Evolutionary conservation across 306 rosid genomes (phyloP).

Genomic region (Lupinus albus): DNA sequence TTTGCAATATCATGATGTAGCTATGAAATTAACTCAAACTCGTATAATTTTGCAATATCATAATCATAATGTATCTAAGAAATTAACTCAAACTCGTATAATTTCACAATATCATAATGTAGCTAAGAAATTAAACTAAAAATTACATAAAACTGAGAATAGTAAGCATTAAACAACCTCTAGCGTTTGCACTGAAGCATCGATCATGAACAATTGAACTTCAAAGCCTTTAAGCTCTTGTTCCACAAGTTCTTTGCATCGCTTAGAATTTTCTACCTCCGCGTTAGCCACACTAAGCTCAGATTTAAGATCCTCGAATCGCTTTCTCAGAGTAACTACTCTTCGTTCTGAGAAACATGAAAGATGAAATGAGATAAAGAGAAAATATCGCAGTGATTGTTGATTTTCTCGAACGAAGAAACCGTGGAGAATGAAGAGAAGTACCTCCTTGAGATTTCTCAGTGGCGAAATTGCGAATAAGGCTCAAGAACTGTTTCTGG

Average conservation of each 20-base stretch:
- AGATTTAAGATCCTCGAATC: slow-evolving; percentile 60
- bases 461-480: slow-evolving; percentile 71
- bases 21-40: no score
- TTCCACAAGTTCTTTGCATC: slow-evolving; percentile 62
- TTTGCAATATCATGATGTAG: no score
- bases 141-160: slow-evolving; percentile 7
- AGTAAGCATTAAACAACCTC: slow-evolving; percentile 48
- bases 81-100: no score
- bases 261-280: slow-evolving; percentile 72
- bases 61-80: no score
- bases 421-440: background rate
- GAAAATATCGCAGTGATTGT: no score
- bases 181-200: slow-evolving; percentile 64
- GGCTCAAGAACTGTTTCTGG: slow-evolving; percentile 60
- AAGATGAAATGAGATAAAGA: background rate
- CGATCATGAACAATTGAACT: slow-evolving; percentile 63
- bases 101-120: background rate
- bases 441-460: slow-evolving; percentile 86
- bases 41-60: no score
- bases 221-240: slow-evolving; percentile 85
- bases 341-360: slow-evolving; percentile 58
- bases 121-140: background rate
- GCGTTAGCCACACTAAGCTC: slow-evolving; percentile 51
- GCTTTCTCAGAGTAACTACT: slow-evolving; percentile 63
- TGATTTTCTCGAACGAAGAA: slow-evolving; percentile 23